phyloP scores from a whole-genome alignment of 2,329 filamentous ascomycete genomes.

The Stagonosporopsis tanaceti region DNA sequence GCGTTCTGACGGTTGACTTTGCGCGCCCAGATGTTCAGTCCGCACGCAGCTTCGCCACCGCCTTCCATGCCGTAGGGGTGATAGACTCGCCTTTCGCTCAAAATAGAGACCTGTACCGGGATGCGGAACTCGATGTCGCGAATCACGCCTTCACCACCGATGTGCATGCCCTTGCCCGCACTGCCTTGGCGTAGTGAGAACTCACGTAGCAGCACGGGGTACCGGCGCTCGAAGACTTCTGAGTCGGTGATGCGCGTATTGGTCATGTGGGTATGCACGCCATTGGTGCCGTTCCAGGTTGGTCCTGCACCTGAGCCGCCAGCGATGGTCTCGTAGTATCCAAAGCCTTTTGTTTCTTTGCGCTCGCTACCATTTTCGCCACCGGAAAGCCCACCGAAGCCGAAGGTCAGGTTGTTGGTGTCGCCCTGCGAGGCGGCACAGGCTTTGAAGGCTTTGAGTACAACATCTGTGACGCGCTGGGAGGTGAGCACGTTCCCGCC shows the following conservation, averaged over 20 bases:
- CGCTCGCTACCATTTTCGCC: conserved; percentile 24
- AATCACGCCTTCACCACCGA: conserved; percentile 78
- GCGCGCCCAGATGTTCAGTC: conserved; percentile 87
- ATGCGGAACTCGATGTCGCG: conserved; percentile 83
- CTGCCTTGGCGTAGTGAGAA: conserved; percentile 71
- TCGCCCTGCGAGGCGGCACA: conserved; percentile 82
- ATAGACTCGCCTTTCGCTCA: conserved; percentile 79
- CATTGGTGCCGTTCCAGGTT: conserved; percentile 75
- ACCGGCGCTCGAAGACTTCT: conserved; percentile 79
- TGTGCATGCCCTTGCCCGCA: conserved; percentile 70
- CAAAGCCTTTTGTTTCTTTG: conserved; percentile 76
- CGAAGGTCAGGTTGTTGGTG: conserved; percentile 86
- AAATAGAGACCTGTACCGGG: conserved; percentile 78
- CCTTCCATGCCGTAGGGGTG: conserved; percentile 84
- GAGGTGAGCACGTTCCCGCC: conserved; percentile 81
- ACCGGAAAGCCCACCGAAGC: conserved; percentile 68
- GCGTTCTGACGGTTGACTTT: conserved; percentile 59
- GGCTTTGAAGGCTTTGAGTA: conserved; percentile 80
- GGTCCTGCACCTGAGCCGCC: conserved; percentile 78
- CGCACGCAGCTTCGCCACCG: conserved; percentile 78
- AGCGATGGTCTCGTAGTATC: conserved; percentile 87
- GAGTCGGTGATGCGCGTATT: conserved; percentile 85
- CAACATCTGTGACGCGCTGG: conserved; percentile 83
- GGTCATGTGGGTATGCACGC: conserved; percentile 86
- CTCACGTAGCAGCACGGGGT: conserved; percentile 75